Evolutionary conservation across 306 rosid genomes (phyloP).

Genomic region (Senna siamea): DNA sequence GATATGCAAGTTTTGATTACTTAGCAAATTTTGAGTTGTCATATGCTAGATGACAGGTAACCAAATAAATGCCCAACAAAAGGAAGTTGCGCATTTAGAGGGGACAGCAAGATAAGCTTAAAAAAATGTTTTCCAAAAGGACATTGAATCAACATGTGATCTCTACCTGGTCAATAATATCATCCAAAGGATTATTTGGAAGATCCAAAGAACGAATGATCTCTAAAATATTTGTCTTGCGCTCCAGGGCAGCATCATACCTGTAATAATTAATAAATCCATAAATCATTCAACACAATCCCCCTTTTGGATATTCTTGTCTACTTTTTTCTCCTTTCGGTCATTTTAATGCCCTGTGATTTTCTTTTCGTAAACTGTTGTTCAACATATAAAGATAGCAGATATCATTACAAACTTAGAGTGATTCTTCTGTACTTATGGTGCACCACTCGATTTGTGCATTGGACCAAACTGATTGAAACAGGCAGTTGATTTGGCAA

Average conservation of each 20-base stretch:
- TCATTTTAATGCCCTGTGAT: background rate
- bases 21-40: background rate
- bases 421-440: background rate
- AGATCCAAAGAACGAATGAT: conserved; percentile 87
- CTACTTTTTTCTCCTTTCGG: background rate
- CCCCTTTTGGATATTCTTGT: background rate
- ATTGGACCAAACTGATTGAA: conserved; percentile 5
- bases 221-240: conserved; percentile 71
- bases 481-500: background rate
- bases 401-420: conserved; percentile 11
- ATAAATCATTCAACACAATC: conserved; percentile 32
- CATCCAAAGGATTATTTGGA: conserved; percentile 97
- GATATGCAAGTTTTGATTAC: background rate
- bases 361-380: background rate
- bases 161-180: conserved; percentile 91
- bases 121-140: conserved; percentile 20
- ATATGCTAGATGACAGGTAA: background rate
- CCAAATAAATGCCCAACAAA: conserved; percentile 3
- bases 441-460: background rate
- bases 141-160: conserved; percentile 25
- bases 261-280: conserved; percentile 48
- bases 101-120: background rate
- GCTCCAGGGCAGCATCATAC: conserved; percentile 83
- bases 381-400: conserved; percentile 21
- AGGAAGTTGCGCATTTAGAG: background rate